Evolutionary conservation across 371 early-diverging fungal genomes (phyloP).

Genomic region (Apophysomyces elegans): DNA sequence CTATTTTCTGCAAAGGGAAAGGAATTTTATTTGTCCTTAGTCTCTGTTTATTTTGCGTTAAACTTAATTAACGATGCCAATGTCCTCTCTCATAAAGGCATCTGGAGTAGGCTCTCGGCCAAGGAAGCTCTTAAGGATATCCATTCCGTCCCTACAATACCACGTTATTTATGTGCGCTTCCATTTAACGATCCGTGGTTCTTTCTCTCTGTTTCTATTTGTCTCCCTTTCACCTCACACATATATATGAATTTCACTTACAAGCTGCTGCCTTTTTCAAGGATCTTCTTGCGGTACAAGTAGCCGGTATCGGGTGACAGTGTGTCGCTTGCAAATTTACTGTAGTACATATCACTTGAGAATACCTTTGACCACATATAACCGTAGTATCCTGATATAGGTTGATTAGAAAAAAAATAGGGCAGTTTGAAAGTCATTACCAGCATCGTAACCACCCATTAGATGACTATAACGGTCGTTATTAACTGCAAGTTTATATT

Average conservation of each 20-base stretch:
- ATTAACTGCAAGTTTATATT: not conserved
- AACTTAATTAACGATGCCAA: slow-evolving; percentile 24
- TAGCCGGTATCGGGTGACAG: slow-evolving; percentile 57
- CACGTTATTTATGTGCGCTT: not conserved
- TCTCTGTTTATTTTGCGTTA: too few relatives aligned
- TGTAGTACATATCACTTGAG: slow-evolving; percentile 85
- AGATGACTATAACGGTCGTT: slow-evolving; percentile 68
- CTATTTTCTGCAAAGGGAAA: too few relatives aligned
- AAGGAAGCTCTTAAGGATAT: slow-evolving; percentile 74
- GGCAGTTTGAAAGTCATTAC: slow-evolving; percentile 20
- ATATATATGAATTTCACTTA: slow-evolving; percentile 18
- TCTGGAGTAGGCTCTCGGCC: slow-evolving; percentile 83
- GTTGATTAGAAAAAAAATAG: not conserved
- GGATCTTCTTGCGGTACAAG: slow-evolving; percentile 68
- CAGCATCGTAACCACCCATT: slow-evolving; percentile 87
- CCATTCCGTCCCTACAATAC: slow-evolving; percentile 36
- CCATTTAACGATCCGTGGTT: too few relatives aligned
- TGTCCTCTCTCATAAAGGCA: slow-evolving; percentile 70
- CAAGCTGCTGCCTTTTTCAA: slow-evolving; percentile 74
- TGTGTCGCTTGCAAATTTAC: slow-evolving; percentile 70
- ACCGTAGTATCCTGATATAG: slow-evolving; percentile 52
- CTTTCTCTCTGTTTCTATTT: too few relatives aligned
- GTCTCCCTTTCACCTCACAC: too few relatives aligned
- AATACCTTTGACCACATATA: slow-evolving; percentile 84
- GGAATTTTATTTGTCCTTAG: too few relatives aligned